phyloP scores from a whole-genome alignment of 23 red algal genomes.

The Agarophyton chilense region DNA sequence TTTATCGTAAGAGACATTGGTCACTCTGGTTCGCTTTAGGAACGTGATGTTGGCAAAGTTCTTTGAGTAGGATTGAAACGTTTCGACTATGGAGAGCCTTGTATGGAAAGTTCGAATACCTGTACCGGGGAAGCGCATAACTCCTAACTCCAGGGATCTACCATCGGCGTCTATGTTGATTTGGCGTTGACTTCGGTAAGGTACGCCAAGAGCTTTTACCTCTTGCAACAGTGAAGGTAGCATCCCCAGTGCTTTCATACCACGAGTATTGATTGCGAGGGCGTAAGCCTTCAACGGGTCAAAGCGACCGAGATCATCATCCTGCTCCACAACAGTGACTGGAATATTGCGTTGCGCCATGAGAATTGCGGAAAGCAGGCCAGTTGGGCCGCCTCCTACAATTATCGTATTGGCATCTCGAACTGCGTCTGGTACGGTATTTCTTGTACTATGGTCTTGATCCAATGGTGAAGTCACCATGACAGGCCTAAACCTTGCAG shows the following conservation, averaged over 20 bases:
- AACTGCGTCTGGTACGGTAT: neutral
- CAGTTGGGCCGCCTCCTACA: slow-evolving; percentile 40
- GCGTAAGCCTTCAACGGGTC: neutral
- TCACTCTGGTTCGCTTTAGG: neutral
- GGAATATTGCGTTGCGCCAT: slow-evolving; percentile 9
- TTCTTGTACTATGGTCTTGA: neutral
- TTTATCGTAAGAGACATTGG: neutral
- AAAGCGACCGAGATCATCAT: slow-evolving; percentile 2
- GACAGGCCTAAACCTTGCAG: neutral
- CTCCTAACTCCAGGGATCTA: neutral
- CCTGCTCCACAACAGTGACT: slow-evolving; percentile 19
- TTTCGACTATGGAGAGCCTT: neutral
- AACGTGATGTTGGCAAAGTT: neutral
- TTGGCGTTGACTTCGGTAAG: neutral
- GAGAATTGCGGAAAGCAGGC: slow-evolving; percentile 12
- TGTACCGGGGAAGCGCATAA: neutral
- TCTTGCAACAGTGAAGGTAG: slow-evolving; percentile 3
- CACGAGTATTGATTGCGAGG: neutral
- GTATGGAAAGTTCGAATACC: neutral
- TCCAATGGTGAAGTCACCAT: neutral
- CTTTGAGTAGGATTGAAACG: neutral
- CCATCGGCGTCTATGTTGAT: neutral
- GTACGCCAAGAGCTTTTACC: neutral
- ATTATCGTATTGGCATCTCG: slow-evolving; percentile 32
- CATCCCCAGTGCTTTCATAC: neutral